phyloP scores from a whole-genome alignment of 495 filamentous ascomycete species.

The Lichenothelia convexa region DNA sequence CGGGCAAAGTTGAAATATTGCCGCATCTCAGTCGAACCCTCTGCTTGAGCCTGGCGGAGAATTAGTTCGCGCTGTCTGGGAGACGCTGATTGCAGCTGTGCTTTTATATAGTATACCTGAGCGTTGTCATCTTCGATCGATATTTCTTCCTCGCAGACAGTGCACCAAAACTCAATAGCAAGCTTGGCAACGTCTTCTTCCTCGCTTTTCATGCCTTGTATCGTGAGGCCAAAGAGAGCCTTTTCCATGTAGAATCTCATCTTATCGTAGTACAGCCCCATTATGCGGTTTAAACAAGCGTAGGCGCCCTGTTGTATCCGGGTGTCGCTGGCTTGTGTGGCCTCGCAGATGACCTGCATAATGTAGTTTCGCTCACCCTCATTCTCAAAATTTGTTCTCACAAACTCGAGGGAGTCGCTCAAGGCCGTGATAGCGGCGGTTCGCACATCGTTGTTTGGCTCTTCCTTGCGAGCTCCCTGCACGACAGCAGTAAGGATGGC shows the following conservation, averaged over 20 bases:
- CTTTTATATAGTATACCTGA: slow-evolving; percentile 37
- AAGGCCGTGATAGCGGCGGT: slow-evolving; percentile 83
- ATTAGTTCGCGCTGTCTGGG: background rate
- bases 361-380: slow-evolving; percentile 99
- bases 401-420: slow-evolving; percentile 94
- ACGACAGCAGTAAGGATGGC: slow-evolving; percentile 95
- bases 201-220: slow-evolving; percentile 93
- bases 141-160: slow-evolving; percentile 95
- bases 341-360: slow-evolving; percentile 99
- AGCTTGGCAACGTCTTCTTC: slow-evolving; percentile 97
- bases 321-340: slow-evolving; percentile 75
- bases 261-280: slow-evolving; percentile 95
- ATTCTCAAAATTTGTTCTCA: slow-evolving; percentile 93
- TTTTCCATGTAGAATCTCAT: slow-evolving; percentile 99
- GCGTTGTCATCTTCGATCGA: slow-evolving; percentile 92
- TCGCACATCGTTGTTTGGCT: slow-evolving; percentile 74
- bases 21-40: slow-evolving; percentile 58
- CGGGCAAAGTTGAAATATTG: slow-evolving; percentile 84
- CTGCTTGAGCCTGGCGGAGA: slow-evolving; percentile 32
- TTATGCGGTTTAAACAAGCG: slow-evolving; percentile 93
- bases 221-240: slow-evolving; percentile 93
- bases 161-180: slow-evolving; percentile 98
- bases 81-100: slow-evolving; percentile 4
- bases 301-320: slow-evolving; percentile 90
- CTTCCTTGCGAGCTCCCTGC: slow-evolving; percentile 91